Percentiles rank a stretch among this genome's conserved stretches.
Evolutionary conservation across 129 eudicot genomes (phyloP).

Genomic region (Helianthus tuberosus): DNA sequence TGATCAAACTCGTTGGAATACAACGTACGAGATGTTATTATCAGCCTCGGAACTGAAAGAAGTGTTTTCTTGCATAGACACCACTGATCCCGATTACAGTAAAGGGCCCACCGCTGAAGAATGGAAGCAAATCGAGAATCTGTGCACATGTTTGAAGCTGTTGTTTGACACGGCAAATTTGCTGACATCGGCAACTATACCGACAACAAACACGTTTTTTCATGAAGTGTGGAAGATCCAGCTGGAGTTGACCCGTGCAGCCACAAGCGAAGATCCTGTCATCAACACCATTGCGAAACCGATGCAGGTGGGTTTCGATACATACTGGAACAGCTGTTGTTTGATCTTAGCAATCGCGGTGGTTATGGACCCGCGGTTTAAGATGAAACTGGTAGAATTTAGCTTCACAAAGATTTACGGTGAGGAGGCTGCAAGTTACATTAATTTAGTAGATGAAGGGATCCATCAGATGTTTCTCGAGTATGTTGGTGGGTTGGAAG

Average conservation of each 20-base stretch:
- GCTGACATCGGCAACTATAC: slow-evolving; percentile 47
- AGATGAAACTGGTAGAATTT: slow-evolving; percentile 91
- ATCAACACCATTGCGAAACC: slow-evolving; percentile 50
- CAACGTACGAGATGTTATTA: slow-evolving; percentile 84
- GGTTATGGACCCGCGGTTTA: slow-evolving; percentile 96
- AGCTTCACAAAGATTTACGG: slow-evolving; percentile 86
- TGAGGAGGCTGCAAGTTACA: slow-evolving; percentile 62
- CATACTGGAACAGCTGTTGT: slow-evolving; percentile 78
- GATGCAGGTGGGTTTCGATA: slow-evolving; percentile 78
- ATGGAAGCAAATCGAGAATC: slow-evolving; percentile 70
- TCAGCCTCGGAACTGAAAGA: slow-evolving; percentile 88
- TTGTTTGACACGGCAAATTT: slow-evolving; percentile 74
- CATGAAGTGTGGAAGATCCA: slow-evolving; percentile 98
- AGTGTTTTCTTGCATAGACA: slow-evolving; percentile 86
- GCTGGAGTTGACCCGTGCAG: slow-evolving; percentile 77
- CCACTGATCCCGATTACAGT: slow-evolving; percentile 74
- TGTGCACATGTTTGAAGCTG: slow-evolving; percentile 63
- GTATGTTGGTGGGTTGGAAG: slow-evolving; percentile 56
- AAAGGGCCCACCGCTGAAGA: slow-evolving; percentile 72
- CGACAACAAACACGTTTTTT: slow-evolving; percentile 80
- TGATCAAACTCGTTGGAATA: slow-evolving; percentile 80
- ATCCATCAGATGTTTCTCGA: slow-evolving; percentile 85
- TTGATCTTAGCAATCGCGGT: slow-evolving; percentile 80
- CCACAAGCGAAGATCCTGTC: slow-evolving; percentile 63
- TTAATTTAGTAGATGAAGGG: slow-evolving; percentile 84